Base-by-base conservation (phyloP, 179 eudicot genomes). In the Beta macrorhiza region DNA sequence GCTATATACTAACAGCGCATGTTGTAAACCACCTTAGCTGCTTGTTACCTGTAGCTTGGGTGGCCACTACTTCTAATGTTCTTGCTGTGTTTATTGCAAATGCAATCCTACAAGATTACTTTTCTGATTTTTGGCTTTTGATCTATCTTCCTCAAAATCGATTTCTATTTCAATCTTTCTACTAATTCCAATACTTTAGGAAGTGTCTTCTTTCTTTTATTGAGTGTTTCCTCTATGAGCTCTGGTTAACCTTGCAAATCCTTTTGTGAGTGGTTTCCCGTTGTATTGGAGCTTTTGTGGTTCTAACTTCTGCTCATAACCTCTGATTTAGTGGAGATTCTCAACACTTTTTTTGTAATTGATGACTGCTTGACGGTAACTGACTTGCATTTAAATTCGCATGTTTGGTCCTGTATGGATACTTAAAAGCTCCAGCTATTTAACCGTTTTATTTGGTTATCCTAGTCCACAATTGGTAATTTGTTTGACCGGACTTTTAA, bases 401-500 rank as follows among this genome's bases (percentile, higher is more conserved):
- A 15, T 61, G 4, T 72, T 74, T 57, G 16, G 1, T 47, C 65
- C 10, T 17, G 4, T 57, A 53, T 57, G 17, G 58, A 55, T 25
- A 63, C 58, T 14, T 29, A 7, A 49, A 7, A 49, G 53, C 53
- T 49, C 13, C 22, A 42, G 65, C 45, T 56, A 57, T 74, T 52
- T 37, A 4, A 15, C 15, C 67, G n/a, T 57, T 9, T 64, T 65
- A 42, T 22, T 73, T 22, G n/a, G 16, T n/a, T 64, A 10, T 73
- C 49, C 22, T 13, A 78, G 59, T 15, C 56, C 5, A 44, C 47
- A 44, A n/a, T 72, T 13, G 45, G 16, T 58, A 74, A 83, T 61
- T 53, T 82, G 29, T 79, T 45, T 83, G 49, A 87, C 62, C 42
- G 57, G 59, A 61, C 61, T 32, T 57, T 83, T 2, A 13, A n/a